Conservation (phyloP, 768 basidiomycete genomes). For the Panus rudis region DNA sequence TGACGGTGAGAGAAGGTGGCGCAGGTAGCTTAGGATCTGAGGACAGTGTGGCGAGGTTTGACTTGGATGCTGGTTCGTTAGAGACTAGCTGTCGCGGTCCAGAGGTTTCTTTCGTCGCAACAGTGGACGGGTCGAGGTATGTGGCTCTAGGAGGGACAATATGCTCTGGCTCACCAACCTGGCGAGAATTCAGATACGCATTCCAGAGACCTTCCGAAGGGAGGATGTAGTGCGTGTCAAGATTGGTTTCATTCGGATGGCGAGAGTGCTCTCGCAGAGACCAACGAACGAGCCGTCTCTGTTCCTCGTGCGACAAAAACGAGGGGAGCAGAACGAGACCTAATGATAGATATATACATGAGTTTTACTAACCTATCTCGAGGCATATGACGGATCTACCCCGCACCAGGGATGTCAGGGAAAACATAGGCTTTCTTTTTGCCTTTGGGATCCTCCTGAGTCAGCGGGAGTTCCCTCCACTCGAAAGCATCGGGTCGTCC, state of each 20-base stretch:
- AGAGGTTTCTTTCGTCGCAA: slow-evolving; percentile 18
- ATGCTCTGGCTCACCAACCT: slow-evolving; percentile 24
- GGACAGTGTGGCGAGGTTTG: slow-evolving; percentile 46
- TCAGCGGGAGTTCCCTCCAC: slow-evolving; percentile 26
- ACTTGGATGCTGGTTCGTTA: slow-evolving; percentile 59
- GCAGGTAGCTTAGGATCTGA: slow-evolving; percentile 53
- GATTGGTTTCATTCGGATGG: slow-evolving; percentile 81
- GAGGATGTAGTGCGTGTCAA: slow-evolving; percentile 79
- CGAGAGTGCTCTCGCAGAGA: slow-evolving; percentile 70
- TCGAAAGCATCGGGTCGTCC: slow-evolving; percentile 35
- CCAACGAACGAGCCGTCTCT: slow-evolving; percentile 65
- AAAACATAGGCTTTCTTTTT: slow-evolving; percentile 36
- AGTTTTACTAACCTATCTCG: slow-evolving; percentile 1
- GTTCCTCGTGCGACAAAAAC: slow-evolving; percentile 55
- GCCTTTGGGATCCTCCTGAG: slow-evolving; percentile 8
- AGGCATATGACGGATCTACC: slow-evolving; percentile 11
- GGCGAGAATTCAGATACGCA: slow-evolving; percentile 33
- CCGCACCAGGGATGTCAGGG: slow-evolving; percentile 49
- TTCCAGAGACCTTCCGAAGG: slow-evolving; percentile 79
- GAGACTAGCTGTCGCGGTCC: slow-evolving; percentile 65
- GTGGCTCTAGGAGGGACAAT: slow-evolving; percentile 43
- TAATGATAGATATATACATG: slow-evolving; percentile 27
- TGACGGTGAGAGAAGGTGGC: slow-evolving; percentile 56
- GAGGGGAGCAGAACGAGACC: slow-evolving; percentile 82
- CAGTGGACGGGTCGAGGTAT: too few species aligned